phyloP scores from a whole-genome alignment of 768 basidiomycete genomes.

The Cubamyces lactineus region DNA sequence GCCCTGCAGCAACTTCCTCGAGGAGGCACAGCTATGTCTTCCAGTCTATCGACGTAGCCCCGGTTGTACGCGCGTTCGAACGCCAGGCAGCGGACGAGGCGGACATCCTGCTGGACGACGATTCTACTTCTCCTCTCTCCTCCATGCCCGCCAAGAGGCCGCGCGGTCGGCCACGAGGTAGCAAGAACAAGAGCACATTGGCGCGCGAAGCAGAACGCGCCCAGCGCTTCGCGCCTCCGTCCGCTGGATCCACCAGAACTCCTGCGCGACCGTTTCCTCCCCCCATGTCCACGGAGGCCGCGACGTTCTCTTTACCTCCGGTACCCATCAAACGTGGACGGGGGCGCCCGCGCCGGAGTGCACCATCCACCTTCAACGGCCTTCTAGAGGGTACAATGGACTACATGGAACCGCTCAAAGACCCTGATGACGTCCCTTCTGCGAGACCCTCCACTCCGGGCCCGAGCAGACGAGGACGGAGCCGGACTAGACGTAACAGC shows the following conservation, averaged over 20 bases:
- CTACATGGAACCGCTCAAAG: conserved; percentile 17
- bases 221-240: not conserved
- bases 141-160: not conserved
- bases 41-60: conserved; percentile 2
- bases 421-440: not conserved
- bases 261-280: not conserved
- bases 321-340: conserved; percentile 13
- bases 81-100: conserved; percentile 5
- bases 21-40: not conserved
- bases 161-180: conserved; percentile 12
- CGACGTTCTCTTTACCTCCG: not conserved
- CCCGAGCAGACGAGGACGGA: not conserved
- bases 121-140: not conserved
- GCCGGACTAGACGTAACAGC: conserved; percentile 12
- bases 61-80: conserved; percentile 1
- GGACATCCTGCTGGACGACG: not conserved
- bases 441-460: not conserved
- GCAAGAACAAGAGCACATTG: conserved; percentile 19
- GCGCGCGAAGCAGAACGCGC: conserved; percentile 6
- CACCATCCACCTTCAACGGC: not conserved
- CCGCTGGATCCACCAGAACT: not conserved
- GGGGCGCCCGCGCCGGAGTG: conserved; percentile 15
- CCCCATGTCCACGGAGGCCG: not conserved
- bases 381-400: not conserved
- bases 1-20: not conserved